A percentile compares a stretch with the other conserved stretches of the same genome.
phyloP scores from a whole-genome alignment of 176 grass and related monocot species.

The Oryza glumipatula region DNA sequence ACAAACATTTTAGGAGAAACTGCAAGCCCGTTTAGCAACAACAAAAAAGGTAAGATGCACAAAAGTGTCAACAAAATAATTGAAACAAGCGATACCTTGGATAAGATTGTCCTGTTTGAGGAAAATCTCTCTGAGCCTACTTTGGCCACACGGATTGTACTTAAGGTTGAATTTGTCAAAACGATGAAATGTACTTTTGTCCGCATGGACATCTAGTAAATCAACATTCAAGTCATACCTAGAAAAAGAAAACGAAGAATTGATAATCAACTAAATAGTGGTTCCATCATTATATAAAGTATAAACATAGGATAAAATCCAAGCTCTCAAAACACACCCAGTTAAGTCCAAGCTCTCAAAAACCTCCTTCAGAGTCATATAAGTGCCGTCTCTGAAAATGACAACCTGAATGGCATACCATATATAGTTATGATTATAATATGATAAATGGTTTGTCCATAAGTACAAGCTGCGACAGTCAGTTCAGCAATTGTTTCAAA shows the following conservation, averaged over 20 bases:
- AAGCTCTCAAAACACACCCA: conserved; percentile 54
- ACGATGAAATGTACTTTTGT: conserved; percentile 99
- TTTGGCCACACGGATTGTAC: conserved; percentile 98
- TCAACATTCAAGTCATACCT: conserved; percentile 98
- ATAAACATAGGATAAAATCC: conserved; percentile 28
- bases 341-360: conserved; percentile 99
- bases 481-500: conserved; percentile 12
- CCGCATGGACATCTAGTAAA: conserved; percentile 97
- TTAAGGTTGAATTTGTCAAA: conserved; percentile 99
- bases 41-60: background rate
- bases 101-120: conserved; percentile 99
- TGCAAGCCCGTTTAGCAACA: conserved; percentile 2
- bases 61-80: conserved; percentile 23
- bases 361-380: conserved; percentile 98
- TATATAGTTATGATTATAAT: conserved; percentile 36
- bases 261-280: conserved; percentile 33
- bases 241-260: conserved; percentile 44
- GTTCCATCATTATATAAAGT: conserved; percentile 27
- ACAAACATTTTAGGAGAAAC: conserved; percentile 18
- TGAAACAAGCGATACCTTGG: conserved; percentile 69
- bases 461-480: background rate
- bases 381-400: conserved; percentile 98
- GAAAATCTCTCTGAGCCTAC: conserved; percentile 95
- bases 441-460: background rate
- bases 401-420: conserved; percentile 74